Conservation (phyloP, 2,329 filamentous ascomycete genomes). For the Chaetomium globosum region DNA sequence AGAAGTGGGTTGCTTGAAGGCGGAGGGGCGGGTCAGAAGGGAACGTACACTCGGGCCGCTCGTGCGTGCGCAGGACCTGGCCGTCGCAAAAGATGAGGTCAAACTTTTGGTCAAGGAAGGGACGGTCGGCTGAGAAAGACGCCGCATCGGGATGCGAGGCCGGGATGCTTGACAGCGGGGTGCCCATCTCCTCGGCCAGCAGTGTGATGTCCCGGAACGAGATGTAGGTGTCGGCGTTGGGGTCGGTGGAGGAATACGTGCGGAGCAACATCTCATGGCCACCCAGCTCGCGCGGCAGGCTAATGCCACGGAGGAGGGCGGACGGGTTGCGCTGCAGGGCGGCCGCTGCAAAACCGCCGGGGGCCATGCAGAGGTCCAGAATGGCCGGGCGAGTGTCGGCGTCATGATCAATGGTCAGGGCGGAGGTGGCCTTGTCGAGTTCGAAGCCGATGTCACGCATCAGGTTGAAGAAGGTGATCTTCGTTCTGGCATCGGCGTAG, state of each 20-base stretch:
- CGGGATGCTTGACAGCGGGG: slow-evolving; percentile 39
- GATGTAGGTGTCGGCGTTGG: slow-evolving; percentile 28
- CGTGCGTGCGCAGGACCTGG: slow-evolving; percentile 49
- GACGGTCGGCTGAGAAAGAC: slow-evolving; percentile 40
- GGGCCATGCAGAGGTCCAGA: slow-evolving; percentile 60
- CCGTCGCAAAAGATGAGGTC: slow-evolving; percentile 54
- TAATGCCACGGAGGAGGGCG: slow-evolving; percentile 46
- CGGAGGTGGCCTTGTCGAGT: slow-evolving; percentile 43
- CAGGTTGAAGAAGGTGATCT: slow-evolving; percentile 44
- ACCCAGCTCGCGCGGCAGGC: slow-evolving; percentile 45
- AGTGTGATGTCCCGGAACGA: slow-evolving; percentile 44
- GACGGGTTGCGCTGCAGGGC: slow-evolving; percentile 44
- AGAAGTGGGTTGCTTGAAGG: background rate
- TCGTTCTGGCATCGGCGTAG: slow-evolving; percentile 34
- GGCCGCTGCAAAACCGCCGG: slow-evolving; percentile 53
- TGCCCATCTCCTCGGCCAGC: slow-evolving; percentile 51
- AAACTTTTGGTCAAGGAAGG: slow-evolving; percentile 40
- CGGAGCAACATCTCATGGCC: slow-evolving; percentile 47
- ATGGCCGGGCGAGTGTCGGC: slow-evolving; percentile 38
- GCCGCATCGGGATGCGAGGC: slow-evolving; percentile 40
- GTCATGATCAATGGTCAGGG: slow-evolving; percentile 38
- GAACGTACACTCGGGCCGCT: slow-evolving; percentile 23
- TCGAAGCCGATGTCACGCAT: slow-evolving; percentile 50
- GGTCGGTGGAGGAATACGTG: background rate
- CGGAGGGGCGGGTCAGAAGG: background rate